These are phyloP conservation scores for Penicillium mononematosum DNA, from an alignment of 495 filamentous ascomycete species.

Conservation along the genomic window DNA sequence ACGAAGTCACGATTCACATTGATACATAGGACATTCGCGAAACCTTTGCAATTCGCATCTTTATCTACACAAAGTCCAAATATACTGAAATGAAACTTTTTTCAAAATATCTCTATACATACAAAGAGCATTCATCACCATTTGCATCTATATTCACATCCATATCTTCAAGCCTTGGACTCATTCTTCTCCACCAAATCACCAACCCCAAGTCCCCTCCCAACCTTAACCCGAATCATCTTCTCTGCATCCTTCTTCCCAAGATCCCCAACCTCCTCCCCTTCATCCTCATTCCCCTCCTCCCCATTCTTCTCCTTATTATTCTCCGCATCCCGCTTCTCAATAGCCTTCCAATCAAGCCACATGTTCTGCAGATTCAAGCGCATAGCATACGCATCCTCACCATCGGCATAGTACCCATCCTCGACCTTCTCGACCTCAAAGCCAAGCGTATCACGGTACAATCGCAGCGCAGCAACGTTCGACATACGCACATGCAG, in stretches of 20 bases:
- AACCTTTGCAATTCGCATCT: slow-evolving; percentile 7
- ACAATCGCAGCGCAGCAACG: slow-evolving; percentile 82
- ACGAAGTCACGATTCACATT: slow-evolving; percentile 9
- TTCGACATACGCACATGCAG: slow-evolving; percentile 95
- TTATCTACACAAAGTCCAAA: not conserved
- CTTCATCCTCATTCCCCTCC: slow-evolving; percentile 32
- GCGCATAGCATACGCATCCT: slow-evolving; percentile 94
- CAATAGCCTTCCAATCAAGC: slow-evolving; percentile 47
- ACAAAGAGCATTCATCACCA: not conserved
- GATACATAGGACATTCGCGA: not conserved
- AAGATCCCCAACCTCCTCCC: slow-evolving; percentile 52
- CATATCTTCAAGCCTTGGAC: slow-evolving; percentile 19
- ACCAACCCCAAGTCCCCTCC: slow-evolving; percentile 74
- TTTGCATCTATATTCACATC: not conserved
- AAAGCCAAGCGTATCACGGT: slow-evolving; percentile 91
- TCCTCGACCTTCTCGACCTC: slow-evolving; percentile 83
- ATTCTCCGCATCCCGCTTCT: slow-evolving; percentile 41
- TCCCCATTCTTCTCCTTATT: slow-evolving; percentile 35
- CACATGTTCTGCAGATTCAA: slow-evolving; percentile 70
- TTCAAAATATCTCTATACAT: slow-evolving; percentile 5
- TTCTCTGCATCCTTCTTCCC: slow-evolving; percentile 51
- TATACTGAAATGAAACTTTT: not conserved
- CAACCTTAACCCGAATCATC: slow-evolving; percentile 73
- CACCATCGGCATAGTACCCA: slow-evolving; percentile 98
- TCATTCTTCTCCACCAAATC: slow-evolving; percentile 84